phyloP scores from a whole-genome alignment of 129 eudicot genomes.

The Artemisia argyi region DNA sequence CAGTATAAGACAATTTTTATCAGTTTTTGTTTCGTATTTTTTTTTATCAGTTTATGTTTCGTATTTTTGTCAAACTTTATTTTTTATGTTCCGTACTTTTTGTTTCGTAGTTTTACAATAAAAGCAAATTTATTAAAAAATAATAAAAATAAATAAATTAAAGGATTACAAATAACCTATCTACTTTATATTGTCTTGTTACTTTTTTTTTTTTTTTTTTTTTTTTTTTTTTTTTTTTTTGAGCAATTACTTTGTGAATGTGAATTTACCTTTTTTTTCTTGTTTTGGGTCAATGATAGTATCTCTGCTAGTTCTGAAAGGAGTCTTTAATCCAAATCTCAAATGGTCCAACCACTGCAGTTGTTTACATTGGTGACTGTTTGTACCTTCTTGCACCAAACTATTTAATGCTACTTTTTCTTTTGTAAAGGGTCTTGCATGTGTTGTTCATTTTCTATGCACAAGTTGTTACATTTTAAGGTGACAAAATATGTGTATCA shows the following conservation, averaged over 20 bases:
- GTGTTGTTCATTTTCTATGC: slow-evolving; percentile 21
- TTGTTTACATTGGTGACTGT: background rate
- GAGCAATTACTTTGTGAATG: too few species aligned
- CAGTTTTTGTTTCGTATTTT: too few species aligned
- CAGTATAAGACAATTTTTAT: too few species aligned
- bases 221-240: too few species aligned
- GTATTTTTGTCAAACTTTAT: too few species aligned
- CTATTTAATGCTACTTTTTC: background rate
- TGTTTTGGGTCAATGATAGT: slow-evolving; percentile 13
- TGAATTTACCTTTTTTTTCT: slow-evolving; percentile 29
- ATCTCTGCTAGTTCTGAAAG: background rate
- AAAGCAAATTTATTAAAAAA: background rate
- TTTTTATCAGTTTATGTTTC: too few species aligned
- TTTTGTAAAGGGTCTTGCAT: background rate
- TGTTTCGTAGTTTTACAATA: too few species aligned
- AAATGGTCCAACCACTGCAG: slow-evolving; percentile 27
- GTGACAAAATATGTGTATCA: slow-evolving; percentile 8
- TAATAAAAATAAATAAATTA: background rate
- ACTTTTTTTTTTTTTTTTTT: too few species aligned
- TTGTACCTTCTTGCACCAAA: background rate
- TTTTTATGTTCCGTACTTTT: too few species aligned
- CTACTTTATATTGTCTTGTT: too few species aligned
- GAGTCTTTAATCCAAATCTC: slow-evolving; percentile 27
- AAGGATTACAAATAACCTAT: slow-evolving; percentile 1
- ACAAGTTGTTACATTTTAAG: slow-evolving; percentile 19